phyloP scores from a whole-genome alignment of 164 flowering plant genomes.

The Stephania japonica region DNA sequence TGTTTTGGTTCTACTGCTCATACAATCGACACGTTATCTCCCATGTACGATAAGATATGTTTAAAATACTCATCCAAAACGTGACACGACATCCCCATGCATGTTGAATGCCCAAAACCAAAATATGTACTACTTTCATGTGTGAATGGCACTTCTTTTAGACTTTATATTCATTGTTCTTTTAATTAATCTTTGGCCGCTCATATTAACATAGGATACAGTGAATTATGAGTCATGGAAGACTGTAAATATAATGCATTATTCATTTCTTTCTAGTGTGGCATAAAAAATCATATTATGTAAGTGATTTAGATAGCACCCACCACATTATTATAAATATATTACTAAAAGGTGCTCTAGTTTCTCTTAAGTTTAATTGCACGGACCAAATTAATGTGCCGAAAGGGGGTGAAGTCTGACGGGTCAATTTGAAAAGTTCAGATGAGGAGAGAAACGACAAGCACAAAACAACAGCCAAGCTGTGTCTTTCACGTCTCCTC shows the following conservation, averaged over 20 bases:
- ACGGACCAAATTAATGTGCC: background rate
- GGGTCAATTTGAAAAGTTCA: background rate
- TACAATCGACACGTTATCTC: too few relatives aligned
- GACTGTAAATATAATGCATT: background rate
- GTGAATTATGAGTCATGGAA: background rate
- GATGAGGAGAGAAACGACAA: background rate
- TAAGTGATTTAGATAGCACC: background rate
- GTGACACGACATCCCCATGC: too few relatives aligned
- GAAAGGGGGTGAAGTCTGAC: background rate
- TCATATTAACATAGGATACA: background rate
- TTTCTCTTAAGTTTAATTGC: too few relatives aligned
- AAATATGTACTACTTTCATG: too few relatives aligned
- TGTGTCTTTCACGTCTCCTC: background rate
- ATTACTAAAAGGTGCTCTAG: too few relatives aligned
- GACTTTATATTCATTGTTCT: too few relatives aligned
- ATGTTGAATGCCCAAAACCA: too few relatives aligned
- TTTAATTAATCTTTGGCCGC: background rate
- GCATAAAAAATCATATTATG: background rate
- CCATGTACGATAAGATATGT: too few relatives aligned
- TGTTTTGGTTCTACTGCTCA: too few relatives aligned
- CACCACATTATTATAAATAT: background rate
- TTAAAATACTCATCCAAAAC: too few relatives aligned
- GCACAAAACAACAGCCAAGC: background rate
- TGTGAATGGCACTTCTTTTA: too few relatives aligned
- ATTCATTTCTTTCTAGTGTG: background rate